Evolutionary conservation across 176 grass and related monocot species (phyloP).

Genomic region (Oryza coarctata): DNA sequence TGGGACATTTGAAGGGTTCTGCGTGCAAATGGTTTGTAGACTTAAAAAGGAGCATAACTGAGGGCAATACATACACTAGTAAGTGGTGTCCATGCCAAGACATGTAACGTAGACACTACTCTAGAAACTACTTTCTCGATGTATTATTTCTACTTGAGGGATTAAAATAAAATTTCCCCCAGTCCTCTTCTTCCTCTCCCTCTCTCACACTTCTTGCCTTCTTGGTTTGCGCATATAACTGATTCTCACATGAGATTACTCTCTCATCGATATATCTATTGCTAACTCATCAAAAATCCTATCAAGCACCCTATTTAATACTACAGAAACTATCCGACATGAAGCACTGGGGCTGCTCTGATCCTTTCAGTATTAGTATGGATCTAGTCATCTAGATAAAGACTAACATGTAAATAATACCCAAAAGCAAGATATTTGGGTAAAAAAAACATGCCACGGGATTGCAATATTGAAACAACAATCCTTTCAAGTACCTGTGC

Average conservation of each 20-base stretch:
- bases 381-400: background rate
- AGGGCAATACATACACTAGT: background rate
- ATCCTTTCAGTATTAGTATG: background rate
- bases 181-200: background rate
- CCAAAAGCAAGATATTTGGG: background rate
- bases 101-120: background rate
- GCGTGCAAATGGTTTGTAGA: too few relatives aligned
- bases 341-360: background rate
- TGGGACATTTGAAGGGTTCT: too few relatives aligned
- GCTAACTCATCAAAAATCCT: background rate
- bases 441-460: background rate
- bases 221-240: background rate
- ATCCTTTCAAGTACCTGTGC: background rate
- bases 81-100: background rate
- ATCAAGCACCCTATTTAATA: background rate
- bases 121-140: background rate
- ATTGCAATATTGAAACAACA: background rate
- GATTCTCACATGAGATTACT: background rate
- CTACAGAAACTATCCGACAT: background rate
- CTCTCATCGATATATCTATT: background rate
- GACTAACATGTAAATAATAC: conserved; percentile 6
- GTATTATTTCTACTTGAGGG: background rate
- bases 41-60: too few relatives aligned
- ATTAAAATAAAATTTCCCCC: background rate
- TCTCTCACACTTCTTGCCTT: background rate